These are phyloP conservation scores for Phytophthora ramorum DNA, from an alignment of 352 stramenopile species.

Conservation along the genomic window DNA sequence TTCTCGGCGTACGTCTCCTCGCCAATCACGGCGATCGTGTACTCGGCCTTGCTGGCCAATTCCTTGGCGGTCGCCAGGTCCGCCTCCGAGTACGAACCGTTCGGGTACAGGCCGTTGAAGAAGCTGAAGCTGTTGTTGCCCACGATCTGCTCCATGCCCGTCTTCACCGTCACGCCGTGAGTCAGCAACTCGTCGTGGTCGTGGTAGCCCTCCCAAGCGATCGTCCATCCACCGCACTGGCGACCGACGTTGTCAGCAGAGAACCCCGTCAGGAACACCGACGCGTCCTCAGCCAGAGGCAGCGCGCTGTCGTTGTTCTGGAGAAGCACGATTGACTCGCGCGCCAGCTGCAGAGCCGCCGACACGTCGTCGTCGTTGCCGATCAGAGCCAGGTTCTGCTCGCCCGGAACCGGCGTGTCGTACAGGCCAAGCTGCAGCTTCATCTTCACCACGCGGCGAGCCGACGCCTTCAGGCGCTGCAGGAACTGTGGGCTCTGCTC, in stretches of 20 bases:
- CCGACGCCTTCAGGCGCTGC: conserved; percentile 52
- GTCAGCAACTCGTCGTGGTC: conserved; percentile 48
- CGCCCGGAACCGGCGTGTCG: conserved; percentile 53
- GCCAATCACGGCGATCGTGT: conserved; percentile 71
- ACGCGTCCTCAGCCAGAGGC: conserved; percentile 27
- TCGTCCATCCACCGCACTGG: conserved; percentile 65
- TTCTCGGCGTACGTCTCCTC: conserved; percentile 81
- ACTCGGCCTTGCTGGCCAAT: conserved; percentile 36
- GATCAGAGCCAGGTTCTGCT: conserved; percentile 2
- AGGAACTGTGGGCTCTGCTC: conserved; percentile 27
- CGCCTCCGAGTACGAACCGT: conserved; percentile 49
- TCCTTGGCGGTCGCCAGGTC: conserved; percentile 49
- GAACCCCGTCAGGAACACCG: conserved; percentile 39
- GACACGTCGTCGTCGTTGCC: conserved; percentile 2
- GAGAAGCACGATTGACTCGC: no score
- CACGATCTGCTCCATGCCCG: conserved; percentile 41
- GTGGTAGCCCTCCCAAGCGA: conserved; percentile 70
- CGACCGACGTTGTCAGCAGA: conserved; percentile 53
- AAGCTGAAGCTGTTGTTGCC: conserved; percentile 24
- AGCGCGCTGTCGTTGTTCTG: no score
- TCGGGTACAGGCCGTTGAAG: conserved; percentile 53
- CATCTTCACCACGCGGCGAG: conserved; percentile 59
- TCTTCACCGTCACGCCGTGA: conserved; percentile 49
- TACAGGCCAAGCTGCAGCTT: conserved; percentile 63
- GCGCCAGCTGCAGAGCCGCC: background rate